Percentiles rank a stretch among this genome's conserved stretches.
Conservation (phyloP, 129 eudicot species). For the Helianthus annuus region HanXRQr2.0-SUNRISE NC_035441.2:188455671-188456170, state of each 20-base stretch:
- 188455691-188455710: too few species aligned
- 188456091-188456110: slow-evolving; percentile 26
- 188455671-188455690: too few species aligned
- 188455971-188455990: neutral
- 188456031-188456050: slow-evolving; percentile 33
- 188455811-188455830: too few species aligned
- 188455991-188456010: neutral
- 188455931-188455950: neutral
- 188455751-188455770: too few species aligned
- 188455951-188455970: neutral
- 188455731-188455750: too few species aligned
- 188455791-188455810: too few species aligned
- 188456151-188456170: neutral
- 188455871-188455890: too few species aligned
- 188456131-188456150: slow-evolving; percentile 20
- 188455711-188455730: too few species aligned
- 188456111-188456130: slow-evolving; percentile 24
- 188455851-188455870: too few species aligned
- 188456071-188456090: slow-evolving; percentile 26
- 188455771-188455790: too few species aligned
- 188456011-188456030: slow-evolving; percentile 7
- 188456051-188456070: slow-evolving; percentile 34
- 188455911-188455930: neutral
- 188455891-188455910: too few species aligned
- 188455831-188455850: too few species aligned